Conservation (phyloP, 108 stramenopile genomes). For the Nannochloropsis gaditana region DNA sequence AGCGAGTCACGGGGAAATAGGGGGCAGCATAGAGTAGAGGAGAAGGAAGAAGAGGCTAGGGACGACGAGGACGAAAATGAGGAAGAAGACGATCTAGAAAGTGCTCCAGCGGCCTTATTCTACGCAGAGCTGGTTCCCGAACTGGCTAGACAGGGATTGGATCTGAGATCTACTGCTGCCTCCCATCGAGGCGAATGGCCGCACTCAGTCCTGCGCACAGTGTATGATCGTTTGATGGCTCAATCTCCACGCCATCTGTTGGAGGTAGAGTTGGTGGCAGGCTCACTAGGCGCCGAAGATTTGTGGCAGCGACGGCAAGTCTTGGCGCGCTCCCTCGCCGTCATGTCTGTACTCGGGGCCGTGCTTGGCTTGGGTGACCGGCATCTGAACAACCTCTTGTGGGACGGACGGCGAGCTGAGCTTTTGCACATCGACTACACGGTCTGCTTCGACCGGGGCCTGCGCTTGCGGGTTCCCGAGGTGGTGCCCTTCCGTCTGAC, state of each 20-base stretch:
- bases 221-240: neutral
- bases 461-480: neutral
- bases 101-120: neutral
- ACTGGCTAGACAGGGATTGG: neutral
- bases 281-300: neutral
- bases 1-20: neutral
- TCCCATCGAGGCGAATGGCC: neutral
- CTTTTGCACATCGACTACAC: constrained; percentile 13
- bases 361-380: constrained; percentile 17
- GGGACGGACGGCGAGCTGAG: neutral
- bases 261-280: neutral
- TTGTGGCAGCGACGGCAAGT: neutral
- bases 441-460: constrained; percentile 1
- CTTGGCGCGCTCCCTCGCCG: neutral
- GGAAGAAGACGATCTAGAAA: neutral
- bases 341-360: neutral
- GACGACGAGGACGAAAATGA: neutral
- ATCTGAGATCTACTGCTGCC: constrained; percentile 1
- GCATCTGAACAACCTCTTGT: constrained; percentile 12
- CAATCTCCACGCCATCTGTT: neutral
- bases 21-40: neutral
- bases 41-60: neutral
- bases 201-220: neutral
- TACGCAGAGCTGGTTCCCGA: neutral
- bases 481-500: constrained; percentile 1